phyloP scores from a whole-genome alignment of 1,139 yeast species.

The Wickerhamomyces sp. region DNA sequence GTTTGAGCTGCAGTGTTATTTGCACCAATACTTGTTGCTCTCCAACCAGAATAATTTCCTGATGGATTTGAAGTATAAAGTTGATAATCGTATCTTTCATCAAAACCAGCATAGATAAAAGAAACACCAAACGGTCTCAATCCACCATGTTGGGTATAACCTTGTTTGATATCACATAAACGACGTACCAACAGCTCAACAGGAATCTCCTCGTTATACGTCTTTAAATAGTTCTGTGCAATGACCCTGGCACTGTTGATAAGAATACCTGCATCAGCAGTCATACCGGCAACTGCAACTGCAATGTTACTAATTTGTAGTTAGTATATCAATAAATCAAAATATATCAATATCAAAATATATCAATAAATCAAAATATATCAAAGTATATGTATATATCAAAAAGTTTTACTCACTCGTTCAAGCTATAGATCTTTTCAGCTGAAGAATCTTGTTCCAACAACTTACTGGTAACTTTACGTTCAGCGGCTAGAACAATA shows the following conservation, averaged over 20 bases:
- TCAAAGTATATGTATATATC: too few species aligned
- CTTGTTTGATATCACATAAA: conserved; percentile 92
- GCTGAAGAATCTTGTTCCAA: conserved; percentile 92
- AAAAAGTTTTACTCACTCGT: conserved; percentile 35
- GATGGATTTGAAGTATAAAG: conserved; percentile 94
- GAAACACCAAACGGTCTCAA: conserved; percentile 97
- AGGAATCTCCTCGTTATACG: conserved; percentile 88
- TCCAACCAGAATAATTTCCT: conserved; percentile 98
- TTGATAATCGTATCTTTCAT: conserved; percentile 85
- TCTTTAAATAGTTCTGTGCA: conserved; percentile 81
- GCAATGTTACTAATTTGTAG: conserved; percentile 59
- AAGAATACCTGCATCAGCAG: conserved; percentile 92
- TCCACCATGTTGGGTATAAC: conserved; percentile 98
- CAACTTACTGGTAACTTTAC: conserved; percentile 86
- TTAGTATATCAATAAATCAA: too few species aligned
- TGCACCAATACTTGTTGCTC: conserved; percentile 95
- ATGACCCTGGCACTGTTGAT: conserved; percentile 81
- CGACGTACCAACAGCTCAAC: conserved; percentile 85
- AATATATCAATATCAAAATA: too few species aligned
- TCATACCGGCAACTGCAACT: conserved; percentile 97
- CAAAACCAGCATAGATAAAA: conserved; percentile 93
- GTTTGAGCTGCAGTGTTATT: conserved; percentile 97
- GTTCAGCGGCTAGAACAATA: conserved; percentile 93
- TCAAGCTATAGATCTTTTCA: conserved; percentile 84
- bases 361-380: too few species aligned